Evolutionary conservation across 495 filamentous ascomycete genomes (phyloP), one percentile per base, ranked within the genome.

Genomic region (Elasticomyces elasticus): DNA sequence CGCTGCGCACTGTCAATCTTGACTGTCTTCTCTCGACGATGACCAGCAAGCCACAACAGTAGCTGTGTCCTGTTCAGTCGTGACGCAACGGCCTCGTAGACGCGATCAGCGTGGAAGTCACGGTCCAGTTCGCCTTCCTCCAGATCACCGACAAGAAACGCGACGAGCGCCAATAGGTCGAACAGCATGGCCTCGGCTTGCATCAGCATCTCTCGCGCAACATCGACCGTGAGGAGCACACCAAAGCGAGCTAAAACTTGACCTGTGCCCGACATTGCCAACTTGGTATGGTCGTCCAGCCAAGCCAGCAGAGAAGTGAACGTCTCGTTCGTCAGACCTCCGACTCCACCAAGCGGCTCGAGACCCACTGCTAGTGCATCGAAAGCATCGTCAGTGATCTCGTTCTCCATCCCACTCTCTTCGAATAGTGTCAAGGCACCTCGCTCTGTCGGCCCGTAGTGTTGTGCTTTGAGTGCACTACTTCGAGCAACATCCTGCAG

Each of bases 61-160:
- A 96, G 76, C 49, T 87, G 81, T 56, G 87, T 81, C 62, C 89
- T 79, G 31, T 79, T 76, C 15, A 97, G 73, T 48, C 81, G 74
- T 30, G 73, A 68, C 4, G 94, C 67, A 10, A 95, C 65, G 10
- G 78, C 77, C 26, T 72, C 70, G 63, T 84, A 97, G 0, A 95
- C 67, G 5, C 74, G 69, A 19, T 45, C 75, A 22, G 84, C 76
- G 57, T 79, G 53, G 91, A 84, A 13, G 72, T 69, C n/a, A 79
- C 75, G 1, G 81, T 58, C 77, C 13, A 79, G 75, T 25, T 84
- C 81, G 26, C 79, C 77, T 59, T 78, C 76, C 45, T 90, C 79
- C 28, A 83, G 75, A 58, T 91, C 89, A 40, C 79, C 79, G 62
- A 87, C 84, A 66, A 96, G 79, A 58, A 95, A 86, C 17, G 89